Evolutionary conservation across 164 flowering plant genomes (phyloP).

Genomic region (Magnolia kwangsiensis): DNA sequence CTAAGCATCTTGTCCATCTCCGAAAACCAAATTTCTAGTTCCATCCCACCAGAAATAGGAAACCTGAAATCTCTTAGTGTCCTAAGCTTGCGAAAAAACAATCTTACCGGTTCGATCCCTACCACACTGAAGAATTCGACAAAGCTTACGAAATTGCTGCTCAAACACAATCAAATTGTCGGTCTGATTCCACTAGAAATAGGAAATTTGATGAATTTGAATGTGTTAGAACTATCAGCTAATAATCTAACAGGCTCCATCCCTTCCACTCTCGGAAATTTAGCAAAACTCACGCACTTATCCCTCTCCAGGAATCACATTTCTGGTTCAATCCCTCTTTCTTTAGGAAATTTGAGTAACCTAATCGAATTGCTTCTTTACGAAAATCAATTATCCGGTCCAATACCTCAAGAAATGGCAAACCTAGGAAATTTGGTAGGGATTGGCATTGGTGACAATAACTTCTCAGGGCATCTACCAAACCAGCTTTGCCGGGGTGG

Average conservation of each 20-base stretch:
- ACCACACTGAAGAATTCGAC: constrained; percentile 16
- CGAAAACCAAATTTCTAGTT: not conserved
- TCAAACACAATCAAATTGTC: constrained; percentile 10
- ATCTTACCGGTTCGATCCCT: constrained; percentile 6
- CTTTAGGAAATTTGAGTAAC: not conserved
- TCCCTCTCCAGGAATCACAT: not conserved
- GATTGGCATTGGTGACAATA: not conserved
- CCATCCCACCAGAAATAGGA: constrained; percentile 1
- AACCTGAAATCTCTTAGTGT: not conserved
- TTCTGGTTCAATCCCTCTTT: constrained; percentile 2
- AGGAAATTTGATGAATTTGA: constrained; percentile 12
- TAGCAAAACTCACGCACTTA: not conserved
- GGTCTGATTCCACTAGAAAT: constrained; percentile 22
- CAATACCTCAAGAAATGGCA: not conserved
- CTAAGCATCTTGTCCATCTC: not conserved
- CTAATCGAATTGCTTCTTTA: not conserved
- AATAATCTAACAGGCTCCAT: not conserved
- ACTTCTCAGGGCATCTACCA: not conserved
- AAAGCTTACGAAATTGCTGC: not conserved
- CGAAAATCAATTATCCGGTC: not conserved
- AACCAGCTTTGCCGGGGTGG: not conserved
- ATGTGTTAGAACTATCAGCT: not conserved
- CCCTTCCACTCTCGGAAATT: constrained; percentile 1
- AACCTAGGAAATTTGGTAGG: not conserved
- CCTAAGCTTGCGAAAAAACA: not conserved